Evolutionary conservation across 306 rosid species (phyloP).

Genomic region (Rosa chinensis): DNA sequence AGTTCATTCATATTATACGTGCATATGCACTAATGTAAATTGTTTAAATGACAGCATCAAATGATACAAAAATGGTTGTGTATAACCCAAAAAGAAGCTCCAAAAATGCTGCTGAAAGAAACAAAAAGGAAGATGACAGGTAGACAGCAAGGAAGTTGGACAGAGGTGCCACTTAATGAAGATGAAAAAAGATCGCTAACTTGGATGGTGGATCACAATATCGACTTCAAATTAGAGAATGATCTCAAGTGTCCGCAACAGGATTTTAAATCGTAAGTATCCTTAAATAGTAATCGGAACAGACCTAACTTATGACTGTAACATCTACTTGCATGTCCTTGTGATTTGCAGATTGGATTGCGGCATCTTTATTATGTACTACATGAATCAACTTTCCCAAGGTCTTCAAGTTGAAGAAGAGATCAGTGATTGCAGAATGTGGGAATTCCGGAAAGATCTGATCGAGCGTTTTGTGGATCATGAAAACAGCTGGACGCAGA

Average conservation of each 20-base stretch:
- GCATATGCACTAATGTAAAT: not conserved
- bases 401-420: not conserved
- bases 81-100: not conserved
- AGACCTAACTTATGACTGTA: not conserved
- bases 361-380: not conserved
- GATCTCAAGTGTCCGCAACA: not conserved
- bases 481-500: not conserved
- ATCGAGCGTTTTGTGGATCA: not conserved
- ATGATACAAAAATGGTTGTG: not conserved
- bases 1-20: not conserved
- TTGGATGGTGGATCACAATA: not conserved
- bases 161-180: not conserved
- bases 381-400: not conserved
- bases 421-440: not conserved
- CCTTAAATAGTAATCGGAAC: not conserved
- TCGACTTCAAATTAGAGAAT: not conserved
- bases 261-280: not conserved
- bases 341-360: conserved; percentile 4
- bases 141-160: not conserved
- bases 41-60: not conserved
- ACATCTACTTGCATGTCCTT: not conserved
- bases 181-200: not conserved
- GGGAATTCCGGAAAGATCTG: not conserved
- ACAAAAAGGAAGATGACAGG: not conserved
- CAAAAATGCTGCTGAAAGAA: not conserved